These are phyloP conservation scores for Macrotyloma uniflorum DNA, from an alignment of 306 rosid species.

Conservation along the genomic window DNA sequence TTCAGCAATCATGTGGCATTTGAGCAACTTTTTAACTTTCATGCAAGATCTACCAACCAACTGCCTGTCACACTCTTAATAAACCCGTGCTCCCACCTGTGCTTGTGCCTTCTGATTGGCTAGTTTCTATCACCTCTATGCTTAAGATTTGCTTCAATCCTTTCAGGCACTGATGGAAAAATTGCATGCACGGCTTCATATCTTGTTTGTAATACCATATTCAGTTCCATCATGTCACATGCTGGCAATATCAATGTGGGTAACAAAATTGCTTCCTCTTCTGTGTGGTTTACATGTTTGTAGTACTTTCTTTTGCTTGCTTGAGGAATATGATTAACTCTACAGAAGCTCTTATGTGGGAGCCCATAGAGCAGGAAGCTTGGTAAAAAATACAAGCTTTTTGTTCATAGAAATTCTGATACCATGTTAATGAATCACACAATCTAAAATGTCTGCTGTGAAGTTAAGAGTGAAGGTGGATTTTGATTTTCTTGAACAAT, in stretches of 20 bases:
- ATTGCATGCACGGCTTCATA: constrained; percentile 79
- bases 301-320: constrained; percentile 24
- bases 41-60: neutral
- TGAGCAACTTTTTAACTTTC: neutral
- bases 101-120: constrained; percentile 1
- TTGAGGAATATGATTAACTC: constrained; percentile 18
- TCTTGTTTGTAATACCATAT: constrained; percentile 75
- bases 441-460: constrained; percentile 7
- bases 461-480: constrained; percentile 7
- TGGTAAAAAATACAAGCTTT: constrained; percentile 13
- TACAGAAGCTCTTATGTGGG: neutral
- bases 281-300: constrained; percentile 19
- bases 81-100: neutral
- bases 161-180: constrained; percentile 89
- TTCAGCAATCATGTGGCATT: neutral
- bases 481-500: constrained; percentile 22
- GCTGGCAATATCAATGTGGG: constrained; percentile 85
- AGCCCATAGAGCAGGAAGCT: neutral
- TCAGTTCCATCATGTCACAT: constrained; percentile 73
- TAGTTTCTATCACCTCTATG: constrained; percentile 15
- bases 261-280: constrained; percentile 27
- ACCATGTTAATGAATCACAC: constrained; percentile 14
- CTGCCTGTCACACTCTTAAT: neutral
- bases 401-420: neutral
- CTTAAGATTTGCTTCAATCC: constrained; percentile 35